phyloP scores from a whole-genome alignment of 164 flowering plant genomes.

The Taxillus chinensis region DNA sequence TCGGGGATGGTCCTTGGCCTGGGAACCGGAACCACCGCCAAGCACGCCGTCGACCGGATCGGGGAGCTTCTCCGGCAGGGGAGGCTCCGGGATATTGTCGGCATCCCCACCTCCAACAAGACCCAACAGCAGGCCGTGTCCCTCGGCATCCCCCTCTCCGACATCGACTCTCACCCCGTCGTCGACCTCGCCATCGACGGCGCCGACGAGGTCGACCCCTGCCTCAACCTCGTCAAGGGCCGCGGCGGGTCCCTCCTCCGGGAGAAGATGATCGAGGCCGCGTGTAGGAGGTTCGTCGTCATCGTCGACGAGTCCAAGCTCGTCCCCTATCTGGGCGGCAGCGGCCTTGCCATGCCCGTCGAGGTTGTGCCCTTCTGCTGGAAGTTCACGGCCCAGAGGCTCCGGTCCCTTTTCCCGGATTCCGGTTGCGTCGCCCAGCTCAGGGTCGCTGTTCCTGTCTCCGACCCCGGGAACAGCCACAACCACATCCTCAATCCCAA shows the following conservation, averaged over 20 bases:
- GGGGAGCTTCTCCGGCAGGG: conserved; percentile 63
- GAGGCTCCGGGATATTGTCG: conserved; percentile 56
- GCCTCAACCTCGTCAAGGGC: conserved; percentile 74
- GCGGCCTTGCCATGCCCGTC: conserved; percentile 81
- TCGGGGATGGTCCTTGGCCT: conserved; percentile 92
- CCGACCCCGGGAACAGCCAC: conserved; percentile 1
- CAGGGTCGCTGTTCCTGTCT: conserved; percentile 26
- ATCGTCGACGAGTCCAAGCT: conserved; percentile 78
- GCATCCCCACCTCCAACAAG: conserved; percentile 73
- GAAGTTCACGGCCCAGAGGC: conserved; percentile 46
- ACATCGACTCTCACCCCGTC: conserved; percentile 62
- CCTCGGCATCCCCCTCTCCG: conserved; percentile 68
- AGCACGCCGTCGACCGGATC: conserved; percentile 59
- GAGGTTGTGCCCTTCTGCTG: conserved; percentile 80
- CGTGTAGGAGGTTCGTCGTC: conserved; percentile 53
- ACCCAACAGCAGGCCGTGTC: conserved; percentile 71
- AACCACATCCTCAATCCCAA: too few relatives aligned
- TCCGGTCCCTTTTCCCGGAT: conserved; percentile 44
- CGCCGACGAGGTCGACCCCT: conserved; percentile 87
- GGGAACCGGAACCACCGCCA: conserved; percentile 94
- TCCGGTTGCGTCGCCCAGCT: conserved; percentile 68
- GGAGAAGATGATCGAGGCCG: conserved; percentile 86
- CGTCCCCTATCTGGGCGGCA: conserved; percentile 57
- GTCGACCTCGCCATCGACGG: conserved; percentile 88
- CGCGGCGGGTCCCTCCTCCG: conserved; percentile 83